These are phyloP conservation scores for Alternaria gaisen DNA, from an alignment of 2,329 filamentous ascomycete genomes.

Conservation along the genomic window DNA sequence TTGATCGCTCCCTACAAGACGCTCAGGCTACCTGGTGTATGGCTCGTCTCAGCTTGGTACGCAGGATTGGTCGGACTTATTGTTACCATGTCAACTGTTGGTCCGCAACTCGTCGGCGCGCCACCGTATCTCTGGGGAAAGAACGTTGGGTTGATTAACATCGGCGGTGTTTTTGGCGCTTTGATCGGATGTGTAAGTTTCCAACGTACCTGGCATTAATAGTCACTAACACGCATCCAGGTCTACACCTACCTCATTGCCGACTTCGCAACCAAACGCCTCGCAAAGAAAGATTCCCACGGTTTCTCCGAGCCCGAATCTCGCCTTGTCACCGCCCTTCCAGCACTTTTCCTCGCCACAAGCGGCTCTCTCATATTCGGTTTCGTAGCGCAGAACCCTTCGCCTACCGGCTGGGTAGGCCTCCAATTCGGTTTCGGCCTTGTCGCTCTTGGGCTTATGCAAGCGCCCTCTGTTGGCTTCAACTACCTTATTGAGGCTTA, in stretches of 20 bases:
- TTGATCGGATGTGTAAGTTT: conserved; percentile 43
- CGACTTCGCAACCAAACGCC: conserved; percentile 50
- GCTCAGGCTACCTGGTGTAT: conserved; percentile 53
- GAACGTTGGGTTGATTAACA: conserved; percentile 51
- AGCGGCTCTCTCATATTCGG: conserved; percentile 52
- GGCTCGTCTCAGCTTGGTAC: conserved; percentile 55
- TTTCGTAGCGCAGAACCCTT: conserved; percentile 52
- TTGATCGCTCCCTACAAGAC: conserved; percentile 51
- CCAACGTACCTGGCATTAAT: accelerated
- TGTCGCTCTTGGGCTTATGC: conserved; percentile 53
- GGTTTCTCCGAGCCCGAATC: conserved; percentile 54
- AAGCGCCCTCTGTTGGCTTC: conserved; percentile 55
- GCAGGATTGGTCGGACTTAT: conserved; percentile 54
- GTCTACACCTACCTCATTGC: conserved; percentile 50
- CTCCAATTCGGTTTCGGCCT: conserved; percentile 53
- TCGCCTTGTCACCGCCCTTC: conserved; percentile 51
- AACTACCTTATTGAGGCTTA: conserved; percentile 63
- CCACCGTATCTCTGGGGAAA: conserved; percentile 56
- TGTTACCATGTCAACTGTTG: conserved; percentile 52
- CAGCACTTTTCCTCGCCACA: conserved; percentile 49
- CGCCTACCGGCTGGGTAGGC: conserved; percentile 50
- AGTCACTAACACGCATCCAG: background rate
- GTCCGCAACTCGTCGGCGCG: conserved; percentile 47
- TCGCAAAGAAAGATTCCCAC: conserved; percentile 47
- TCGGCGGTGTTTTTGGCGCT: conserved; percentile 51